Conservation (phyloP, 441 rosid genomes). For the Pelargonium exstipulatum region DNA sequence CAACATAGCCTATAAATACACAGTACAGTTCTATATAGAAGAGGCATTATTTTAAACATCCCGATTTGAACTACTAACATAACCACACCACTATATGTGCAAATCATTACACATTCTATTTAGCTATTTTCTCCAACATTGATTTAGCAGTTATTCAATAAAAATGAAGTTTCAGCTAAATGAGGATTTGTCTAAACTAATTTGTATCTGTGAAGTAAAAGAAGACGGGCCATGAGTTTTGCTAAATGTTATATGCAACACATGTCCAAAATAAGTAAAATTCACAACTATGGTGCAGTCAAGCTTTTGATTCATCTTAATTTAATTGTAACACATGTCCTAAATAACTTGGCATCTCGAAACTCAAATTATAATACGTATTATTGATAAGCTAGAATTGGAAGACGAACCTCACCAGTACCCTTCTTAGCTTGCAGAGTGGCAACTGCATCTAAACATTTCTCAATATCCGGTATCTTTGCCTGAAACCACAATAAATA, state of each 20-base stretch:
- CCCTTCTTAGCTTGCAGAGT: conserved; percentile 81
- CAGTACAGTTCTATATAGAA: background rate
- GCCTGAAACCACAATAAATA: conserved; percentile 43
- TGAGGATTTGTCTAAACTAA: background rate
- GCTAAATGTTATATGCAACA: background rate
- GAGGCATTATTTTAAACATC: conserved; percentile 2
- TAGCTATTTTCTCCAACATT: background rate
- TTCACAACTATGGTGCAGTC: background rate
- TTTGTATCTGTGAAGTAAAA: background rate
- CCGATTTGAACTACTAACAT: background rate
- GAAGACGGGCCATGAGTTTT: background rate
- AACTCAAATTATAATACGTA: background rate
- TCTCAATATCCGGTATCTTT: conserved; percentile 86
- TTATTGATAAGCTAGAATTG: conserved; percentile 12
- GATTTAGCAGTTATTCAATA: background rate
- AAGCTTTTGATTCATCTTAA: background rate
- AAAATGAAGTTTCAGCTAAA: background rate
- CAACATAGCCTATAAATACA: no score
- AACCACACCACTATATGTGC: background rate
- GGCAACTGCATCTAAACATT: conserved; percentile 77
- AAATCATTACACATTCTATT: background rate
- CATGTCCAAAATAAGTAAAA: background rate
- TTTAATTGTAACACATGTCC: background rate
- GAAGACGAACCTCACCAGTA: conserved; percentile 73
- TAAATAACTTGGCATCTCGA: no score